Conservation (phyloP, 2,329 filamentous ascomycete species). For the Grosmannia serpens region DNA sequence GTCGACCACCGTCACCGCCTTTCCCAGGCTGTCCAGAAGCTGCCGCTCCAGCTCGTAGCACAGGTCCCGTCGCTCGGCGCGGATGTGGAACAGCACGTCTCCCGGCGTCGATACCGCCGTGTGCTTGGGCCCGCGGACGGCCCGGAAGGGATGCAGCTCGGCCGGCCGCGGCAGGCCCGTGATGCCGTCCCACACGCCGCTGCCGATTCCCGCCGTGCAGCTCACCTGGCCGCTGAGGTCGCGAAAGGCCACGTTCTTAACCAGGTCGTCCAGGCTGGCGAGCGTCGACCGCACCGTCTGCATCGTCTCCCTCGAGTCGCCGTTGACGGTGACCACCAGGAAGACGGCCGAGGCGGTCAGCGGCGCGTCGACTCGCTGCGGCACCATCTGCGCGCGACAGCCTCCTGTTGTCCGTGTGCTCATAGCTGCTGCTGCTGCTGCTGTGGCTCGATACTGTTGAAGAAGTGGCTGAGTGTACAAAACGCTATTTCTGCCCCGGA, state of each 20-base stretch:
- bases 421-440: not conserved
- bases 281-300: conserved; percentile 31
- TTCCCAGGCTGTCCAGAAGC: conserved; percentile 35
- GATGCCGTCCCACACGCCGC: conserved; percentile 36
- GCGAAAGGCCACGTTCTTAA: conserved; percentile 42
- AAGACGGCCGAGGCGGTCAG: conserved; percentile 43
- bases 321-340: conserved; percentile 32
- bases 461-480: not conserved
- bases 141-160: conserved; percentile 39
- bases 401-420: not conserved
- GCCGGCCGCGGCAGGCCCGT: conserved; percentile 30
- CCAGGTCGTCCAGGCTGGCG: conserved; percentile 29
- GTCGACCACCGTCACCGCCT: conserved; percentile 35
- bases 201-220: conserved; percentile 44
- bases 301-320: conserved; percentile 21
- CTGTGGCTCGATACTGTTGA: not conserved
- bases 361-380: conserved; percentile 37
- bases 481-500: not conserved
- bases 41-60: conserved; percentile 49
- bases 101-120: conserved; percentile 43
- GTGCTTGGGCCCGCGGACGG: conserved; percentile 34
- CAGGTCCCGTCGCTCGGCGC: conserved; percentile 42
- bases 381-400: conserved; percentile 14
- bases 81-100: conserved; percentile 47
- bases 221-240: conserved; percentile 32